phyloP scores from a whole-genome alignment of 1,284 basidiomycete species.

The Trichosporon sp. region DNA sequence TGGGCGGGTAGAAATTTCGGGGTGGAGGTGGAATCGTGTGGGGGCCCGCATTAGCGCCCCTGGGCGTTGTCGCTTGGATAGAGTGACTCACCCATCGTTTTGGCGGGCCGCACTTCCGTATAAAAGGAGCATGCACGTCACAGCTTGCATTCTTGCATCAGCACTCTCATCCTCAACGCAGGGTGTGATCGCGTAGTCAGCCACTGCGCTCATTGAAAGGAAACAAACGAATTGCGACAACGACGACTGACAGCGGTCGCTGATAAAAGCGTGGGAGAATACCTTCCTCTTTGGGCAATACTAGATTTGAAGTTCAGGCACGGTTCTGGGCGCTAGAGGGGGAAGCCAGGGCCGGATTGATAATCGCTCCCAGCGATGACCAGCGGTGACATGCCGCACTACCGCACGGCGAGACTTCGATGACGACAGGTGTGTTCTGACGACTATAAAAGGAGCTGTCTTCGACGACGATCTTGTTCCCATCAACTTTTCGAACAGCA shows the following conservation, averaged over 20 bases:
- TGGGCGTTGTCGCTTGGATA: too few relatives aligned
- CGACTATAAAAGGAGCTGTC: not conserved
- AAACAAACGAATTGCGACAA: not conserved
- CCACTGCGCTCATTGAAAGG: not conserved
- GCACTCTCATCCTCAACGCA: too few relatives aligned
- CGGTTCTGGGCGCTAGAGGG: too few relatives aligned
- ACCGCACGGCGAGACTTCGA: not conserved
- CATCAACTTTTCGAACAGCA: too few relatives aligned
- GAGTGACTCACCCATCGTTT: too few relatives aligned
- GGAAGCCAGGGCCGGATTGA: not conserved
- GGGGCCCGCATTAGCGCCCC: too few relatives aligned
- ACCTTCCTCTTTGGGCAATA: conserved; percentile 7
- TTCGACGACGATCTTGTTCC: not conserved
- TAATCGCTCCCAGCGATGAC: not conserved
- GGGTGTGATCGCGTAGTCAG: not conserved
- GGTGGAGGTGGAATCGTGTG: too few relatives aligned
- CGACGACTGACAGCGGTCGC: not conserved
- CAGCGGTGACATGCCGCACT: not conserved
- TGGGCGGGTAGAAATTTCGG: not conserved
- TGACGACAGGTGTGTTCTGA: not conserved
- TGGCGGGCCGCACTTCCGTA: too few relatives aligned
- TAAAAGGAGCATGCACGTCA: too few relatives aligned
- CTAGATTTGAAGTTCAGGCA: not conserved
- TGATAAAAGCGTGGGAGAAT: conserved; percentile 21
- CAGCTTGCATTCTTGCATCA: too few relatives aligned